These are phyloP conservation scores for Globisporangium camurandrum DNA, from an alignment of 352 stramenopile species.

Conservation along the genomic window DNA sequence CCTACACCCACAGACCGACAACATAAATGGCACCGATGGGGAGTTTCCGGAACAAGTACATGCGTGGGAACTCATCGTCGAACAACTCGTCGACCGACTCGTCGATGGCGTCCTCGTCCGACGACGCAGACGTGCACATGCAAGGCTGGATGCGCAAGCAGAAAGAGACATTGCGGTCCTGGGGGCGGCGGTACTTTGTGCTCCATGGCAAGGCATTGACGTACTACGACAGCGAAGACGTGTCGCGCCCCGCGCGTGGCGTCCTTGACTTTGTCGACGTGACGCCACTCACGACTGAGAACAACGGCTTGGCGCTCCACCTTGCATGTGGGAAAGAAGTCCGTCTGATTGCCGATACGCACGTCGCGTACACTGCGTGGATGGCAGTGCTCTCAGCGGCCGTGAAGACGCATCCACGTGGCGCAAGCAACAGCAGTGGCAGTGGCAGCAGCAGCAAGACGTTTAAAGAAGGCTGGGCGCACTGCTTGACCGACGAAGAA, in stretches of 20 bases:
- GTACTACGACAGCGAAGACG: constrained; percentile 81
- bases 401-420: constrained; percentile 51
- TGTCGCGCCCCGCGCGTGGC: constrained; percentile 40
- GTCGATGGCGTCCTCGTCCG: constrained; percentile 39
- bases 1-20: not conserved
- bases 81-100: constrained; percentile 24
- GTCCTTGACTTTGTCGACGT: constrained; percentile 68
- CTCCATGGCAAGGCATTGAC: constrained; percentile 62
- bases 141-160: constrained; percentile 82
- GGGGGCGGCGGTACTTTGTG: constrained; percentile 64
- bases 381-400: constrained; percentile 62
- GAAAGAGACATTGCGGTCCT: constrained; percentile 69
- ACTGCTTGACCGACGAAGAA: constrained; percentile 68
- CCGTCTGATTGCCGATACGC: constrained; percentile 66
- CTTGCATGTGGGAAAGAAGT: constrained; percentile 60
- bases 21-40: constrained; percentile 40
- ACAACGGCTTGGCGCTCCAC: constrained; percentile 71
- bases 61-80: constrained; percentile 52
- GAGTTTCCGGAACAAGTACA: constrained; percentile 42
- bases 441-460: constrained; percentile 34
- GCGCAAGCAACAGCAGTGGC: too few species aligned
- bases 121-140: constrained; percentile 74
- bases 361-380: constrained; percentile 73
- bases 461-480: constrained; percentile 65
- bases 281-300: constrained; percentile 58